Percentiles rank a stretch among this genome's conserved stretches.
These are phyloP conservation scores for Aspergillus oerlinghausenensis DNA, from an alignment of 2,329 filamentous ascomycete species.

Conservation along the genomic window DNA sequence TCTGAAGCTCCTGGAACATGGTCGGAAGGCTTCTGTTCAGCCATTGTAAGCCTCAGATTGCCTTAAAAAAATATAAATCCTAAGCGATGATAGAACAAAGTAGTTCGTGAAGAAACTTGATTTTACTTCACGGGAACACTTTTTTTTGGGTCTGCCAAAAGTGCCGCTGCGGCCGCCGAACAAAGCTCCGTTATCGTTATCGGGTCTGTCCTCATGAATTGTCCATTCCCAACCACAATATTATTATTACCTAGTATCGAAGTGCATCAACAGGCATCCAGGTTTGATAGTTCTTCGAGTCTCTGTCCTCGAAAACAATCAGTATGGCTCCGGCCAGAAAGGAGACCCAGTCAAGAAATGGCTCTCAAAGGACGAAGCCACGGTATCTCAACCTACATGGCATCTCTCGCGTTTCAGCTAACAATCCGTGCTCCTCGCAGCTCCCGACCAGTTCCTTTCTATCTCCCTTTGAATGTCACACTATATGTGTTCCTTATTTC, in stretches of 20 bases:
- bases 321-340: conserved; percentile 18
- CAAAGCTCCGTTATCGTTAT: conserved; percentile 27
- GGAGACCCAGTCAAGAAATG: conserved; percentile 4
- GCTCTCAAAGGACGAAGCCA: conserved; percentile 20
- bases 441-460: conserved; percentile 46
- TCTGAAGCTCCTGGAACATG: conserved; percentile 12
- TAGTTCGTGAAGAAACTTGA: conserved; percentile 2
- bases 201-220: conserved; percentile 5
- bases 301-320: background rate
- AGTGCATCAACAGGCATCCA: background rate
- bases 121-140: conserved; percentile 12
- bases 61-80: background rate
- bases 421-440: conserved; percentile 15
- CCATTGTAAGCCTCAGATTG: conserved; percentile 19
- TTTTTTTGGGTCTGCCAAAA: conserved; percentile 24
- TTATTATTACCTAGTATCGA: background rate
- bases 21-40: conserved; percentile 13
- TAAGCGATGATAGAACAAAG: conserved; percentile 8
- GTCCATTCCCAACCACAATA: background rate
- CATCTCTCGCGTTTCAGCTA: conserved; percentile 1
- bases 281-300: background rate
- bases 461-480: conserved; percentile 66
- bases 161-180: conserved; percentile 25
- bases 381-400: conserved; percentile 18
- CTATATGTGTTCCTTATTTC: conserved; percentile 76